Percentiles rank a stretch among this genome's conserved stretches.
phyloP scores from a whole-genome alignment of 345 rosid species.

The Citropsis articulata region DNA sequence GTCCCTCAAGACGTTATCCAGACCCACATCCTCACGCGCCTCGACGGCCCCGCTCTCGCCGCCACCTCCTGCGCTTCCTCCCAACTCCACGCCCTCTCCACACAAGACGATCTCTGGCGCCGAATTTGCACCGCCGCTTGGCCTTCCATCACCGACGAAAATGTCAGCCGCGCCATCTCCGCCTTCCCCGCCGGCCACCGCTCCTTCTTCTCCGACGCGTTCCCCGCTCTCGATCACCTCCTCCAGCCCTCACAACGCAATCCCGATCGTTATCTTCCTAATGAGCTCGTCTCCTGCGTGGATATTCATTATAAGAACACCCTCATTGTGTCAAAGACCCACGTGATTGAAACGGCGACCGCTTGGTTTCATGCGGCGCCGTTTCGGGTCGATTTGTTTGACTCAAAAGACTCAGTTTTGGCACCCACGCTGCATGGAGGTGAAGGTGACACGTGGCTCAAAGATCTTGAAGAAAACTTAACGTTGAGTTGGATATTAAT shows the following conservation, averaged over 20 bases:
- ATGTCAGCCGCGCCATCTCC: slow-evolving; percentile 36
- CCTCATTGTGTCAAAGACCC: slow-evolving; percentile 49
- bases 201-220: slow-evolving; percentile 65
- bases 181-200: slow-evolving; percentile 54
- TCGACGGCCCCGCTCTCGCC: slow-evolving; percentile 68
- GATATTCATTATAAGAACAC: slow-evolving; percentile 50
- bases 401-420: slow-evolving; percentile 38
- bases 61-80: slow-evolving; percentile 50
- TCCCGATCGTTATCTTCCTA: slow-evolving; percentile 4
- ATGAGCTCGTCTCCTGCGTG: slow-evolving; percentile 62
- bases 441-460: slow-evolving; percentile 38
- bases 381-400: slow-evolving; percentile 61
- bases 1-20: slow-evolving; percentile 57
- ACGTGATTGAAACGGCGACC: slow-evolving; percentile 38
- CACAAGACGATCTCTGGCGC: slow-evolving; percentile 53
- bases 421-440: slow-evolving; percentile 24
- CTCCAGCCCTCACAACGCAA: slow-evolving; percentile 4
- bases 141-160: slow-evolving; percentile 55
- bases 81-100: slow-evolving; percentile 39
- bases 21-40: slow-evolving; percentile 57
- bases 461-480: slow-evolving; percentile 49
- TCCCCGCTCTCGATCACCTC: slow-evolving; percentile 31
- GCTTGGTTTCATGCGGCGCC: slow-evolving; percentile 60
- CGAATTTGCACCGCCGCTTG: slow-evolving; percentile 44
- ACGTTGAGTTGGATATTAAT: slow-evolving; percentile 64